phyloP scores from a whole-genome alignment of 805 yeast genomes.

The Cyberlindnera euphorbiae region DNA sequence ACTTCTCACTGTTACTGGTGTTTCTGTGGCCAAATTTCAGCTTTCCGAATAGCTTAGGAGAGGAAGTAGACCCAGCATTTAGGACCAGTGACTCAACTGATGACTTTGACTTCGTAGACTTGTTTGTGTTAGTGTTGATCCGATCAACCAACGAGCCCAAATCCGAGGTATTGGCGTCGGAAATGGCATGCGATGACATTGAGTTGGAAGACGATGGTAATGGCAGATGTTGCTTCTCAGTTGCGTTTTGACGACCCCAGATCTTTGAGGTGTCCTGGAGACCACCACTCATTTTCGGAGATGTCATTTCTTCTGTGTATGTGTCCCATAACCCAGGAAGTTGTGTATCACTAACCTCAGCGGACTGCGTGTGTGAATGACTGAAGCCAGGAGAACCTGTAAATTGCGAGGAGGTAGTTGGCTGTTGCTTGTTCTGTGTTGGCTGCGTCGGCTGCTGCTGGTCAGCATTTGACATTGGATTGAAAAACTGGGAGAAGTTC shows the following conservation, averaged over 20 bases:
- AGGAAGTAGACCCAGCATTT: slow-evolving; percentile 18
- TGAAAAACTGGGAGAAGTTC: slow-evolving; percentile 18
- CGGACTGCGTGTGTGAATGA: too few species aligned
- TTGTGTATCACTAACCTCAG: too few species aligned
- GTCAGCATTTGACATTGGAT: too few species aligned
- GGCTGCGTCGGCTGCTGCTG: too few species aligned
- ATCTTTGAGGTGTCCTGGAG: background rate
- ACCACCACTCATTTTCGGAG: too few species aligned
- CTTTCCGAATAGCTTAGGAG: slow-evolving; percentile 34
- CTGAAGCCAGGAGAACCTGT: too few species aligned
- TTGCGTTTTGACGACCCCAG: background rate
- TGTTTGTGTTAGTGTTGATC: slow-evolving; percentile 17
- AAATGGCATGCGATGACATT: slow-evolving; percentile 11
- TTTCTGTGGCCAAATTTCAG: slow-evolving; percentile 31
- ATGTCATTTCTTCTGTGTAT: too few species aligned
- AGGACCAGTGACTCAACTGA: slow-evolving; percentile 10
- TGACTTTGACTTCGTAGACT: slow-evolving; percentile 18
- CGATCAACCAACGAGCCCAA: slow-evolving; percentile 15
- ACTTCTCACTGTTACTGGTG: slow-evolving; percentile 8
- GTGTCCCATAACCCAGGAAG: too few species aligned
- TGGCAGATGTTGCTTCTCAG: background rate
- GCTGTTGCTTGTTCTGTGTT: too few species aligned
- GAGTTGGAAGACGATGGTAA: slow-evolving; percentile 13
- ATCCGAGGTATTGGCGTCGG: slow-evolving; percentile 7
- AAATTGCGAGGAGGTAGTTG: background rate